These are phyloP conservation scores for Gracilaria caudata DNA, from an alignment of 23 red algal genomes.

Conservation along the genomic window DNA sequence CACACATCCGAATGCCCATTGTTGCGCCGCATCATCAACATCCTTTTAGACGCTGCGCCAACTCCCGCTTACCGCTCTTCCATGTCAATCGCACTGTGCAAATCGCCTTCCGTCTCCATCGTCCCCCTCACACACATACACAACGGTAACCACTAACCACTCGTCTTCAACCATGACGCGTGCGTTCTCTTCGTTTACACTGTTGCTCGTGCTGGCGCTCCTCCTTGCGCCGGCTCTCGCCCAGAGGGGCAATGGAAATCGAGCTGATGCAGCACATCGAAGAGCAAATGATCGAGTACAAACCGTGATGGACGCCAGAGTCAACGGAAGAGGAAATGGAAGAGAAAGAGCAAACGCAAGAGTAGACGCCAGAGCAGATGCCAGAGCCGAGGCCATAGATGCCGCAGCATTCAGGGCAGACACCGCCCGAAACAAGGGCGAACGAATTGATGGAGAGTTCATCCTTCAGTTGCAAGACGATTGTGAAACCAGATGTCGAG, in stretches of 20 bases:
- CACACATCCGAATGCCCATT: not conserved
- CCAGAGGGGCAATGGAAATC: not conserved
- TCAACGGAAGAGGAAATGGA: not conserved
- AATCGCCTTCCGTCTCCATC: not conserved
- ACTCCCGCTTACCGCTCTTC: too few species aligned
- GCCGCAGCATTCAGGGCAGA: not conserved
- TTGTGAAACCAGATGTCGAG: not conserved
- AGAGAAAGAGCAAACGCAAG: not conserved
- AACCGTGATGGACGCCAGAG: not conserved
- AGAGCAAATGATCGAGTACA: not conserved
- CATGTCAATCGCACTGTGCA: too few species aligned
- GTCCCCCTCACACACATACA: not conserved
- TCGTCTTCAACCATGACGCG: not conserved
- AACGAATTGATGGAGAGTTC: constrained; percentile 10
- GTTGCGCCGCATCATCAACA: not conserved
- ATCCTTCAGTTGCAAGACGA: constrained; percentile 12
- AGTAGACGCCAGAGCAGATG: not conserved
- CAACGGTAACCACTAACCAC: not conserved
- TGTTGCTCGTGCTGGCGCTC: not conserved
- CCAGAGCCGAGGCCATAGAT: not conserved
- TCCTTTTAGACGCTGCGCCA: not conserved
- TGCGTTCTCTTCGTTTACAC: not conserved
- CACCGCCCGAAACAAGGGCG: not conserved
- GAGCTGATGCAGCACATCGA: not conserved
- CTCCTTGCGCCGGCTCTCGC: not conserved